Evolutionary conservation across 305 asterid species (phyloP).

Genomic region (Fraxinus baroniana): DNA sequence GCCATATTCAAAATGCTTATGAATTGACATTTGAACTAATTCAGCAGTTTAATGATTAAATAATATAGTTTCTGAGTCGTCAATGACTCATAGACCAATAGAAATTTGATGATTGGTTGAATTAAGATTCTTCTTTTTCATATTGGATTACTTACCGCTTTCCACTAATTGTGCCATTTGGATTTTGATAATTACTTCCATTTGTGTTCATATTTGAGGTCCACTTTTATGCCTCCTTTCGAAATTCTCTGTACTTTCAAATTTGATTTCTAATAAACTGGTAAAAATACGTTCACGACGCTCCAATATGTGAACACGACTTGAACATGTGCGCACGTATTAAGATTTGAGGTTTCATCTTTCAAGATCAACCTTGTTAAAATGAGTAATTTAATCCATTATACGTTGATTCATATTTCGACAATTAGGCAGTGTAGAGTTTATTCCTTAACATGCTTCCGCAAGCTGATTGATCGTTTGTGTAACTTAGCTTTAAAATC

Average conservation of each 20-base stretch:
- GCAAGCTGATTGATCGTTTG: too few relatives aligned
- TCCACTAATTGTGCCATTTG: slow-evolving; percentile 10
- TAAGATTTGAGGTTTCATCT: too few relatives aligned
- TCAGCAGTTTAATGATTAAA: neutral
- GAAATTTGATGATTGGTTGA: slow-evolving; percentile 13
- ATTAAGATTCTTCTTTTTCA: slow-evolving; percentile 10
- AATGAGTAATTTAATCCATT: too few relatives aligned
- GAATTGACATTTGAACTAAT: too few relatives aligned
- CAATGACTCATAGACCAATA: slow-evolving; percentile 35
- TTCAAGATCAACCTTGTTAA: too few relatives aligned
- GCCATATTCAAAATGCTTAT: too few relatives aligned
- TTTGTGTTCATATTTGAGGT: neutral
- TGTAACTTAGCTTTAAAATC: too few relatives aligned
- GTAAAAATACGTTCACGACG: neutral
- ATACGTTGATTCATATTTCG: too few relatives aligned
- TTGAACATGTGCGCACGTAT: neutral
- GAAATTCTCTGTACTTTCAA: neutral
- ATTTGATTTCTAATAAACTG: neutral
- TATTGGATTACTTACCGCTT: slow-evolving; percentile 24
- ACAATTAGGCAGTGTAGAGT: too few relatives aligned
- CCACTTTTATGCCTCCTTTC: too few relatives aligned
- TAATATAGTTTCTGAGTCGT: slow-evolving; percentile 20
- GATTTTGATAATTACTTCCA: neutral
- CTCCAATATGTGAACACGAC: neutral
- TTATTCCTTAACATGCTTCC: too few relatives aligned